phyloP scores from a whole-genome alignment of 441 rosid genomes.

The Corymbia citriodora region DNA sequence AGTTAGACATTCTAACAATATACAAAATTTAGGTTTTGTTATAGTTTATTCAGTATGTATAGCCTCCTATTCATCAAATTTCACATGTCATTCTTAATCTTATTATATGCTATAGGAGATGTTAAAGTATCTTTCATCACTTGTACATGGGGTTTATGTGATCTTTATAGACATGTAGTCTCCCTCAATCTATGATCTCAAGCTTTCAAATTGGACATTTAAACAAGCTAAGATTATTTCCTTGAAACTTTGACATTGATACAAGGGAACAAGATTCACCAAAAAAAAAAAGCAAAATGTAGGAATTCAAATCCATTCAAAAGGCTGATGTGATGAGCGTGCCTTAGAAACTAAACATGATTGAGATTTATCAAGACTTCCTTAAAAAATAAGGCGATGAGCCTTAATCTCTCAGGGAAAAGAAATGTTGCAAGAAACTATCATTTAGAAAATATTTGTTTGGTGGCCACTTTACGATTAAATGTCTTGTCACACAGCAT shows the following conservation, averaged over 20 bases:
- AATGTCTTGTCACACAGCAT: background rate
- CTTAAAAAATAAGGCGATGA: rapidly evolving
- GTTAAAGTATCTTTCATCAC: background rate
- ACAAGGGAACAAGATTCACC: background rate
- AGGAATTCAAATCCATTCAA: background rate
- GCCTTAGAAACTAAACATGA: background rate
- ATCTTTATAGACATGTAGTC: rapidly evolving
- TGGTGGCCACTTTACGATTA: background rate
- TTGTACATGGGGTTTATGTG: background rate
- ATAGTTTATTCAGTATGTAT: rapidly evolving
- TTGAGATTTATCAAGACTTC: background rate
- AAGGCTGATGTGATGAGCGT: background rate
- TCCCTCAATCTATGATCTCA: background rate
- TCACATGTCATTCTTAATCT: rapidly evolving
- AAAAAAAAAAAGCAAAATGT: rapidly evolving
- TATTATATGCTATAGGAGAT: background rate
- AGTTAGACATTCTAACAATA: rapidly evolving
- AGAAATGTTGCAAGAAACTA: rapidly evolving
- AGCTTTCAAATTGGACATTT: background rate
- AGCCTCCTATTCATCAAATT: background rate
- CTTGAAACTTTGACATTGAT: background rate
- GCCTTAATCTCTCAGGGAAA: background rate
- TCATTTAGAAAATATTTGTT: background rate
- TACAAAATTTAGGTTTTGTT: rapidly evolving
- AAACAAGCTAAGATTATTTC: background rate